phyloP scores from a whole-genome alignment of 2,329 filamentous ascomycete genomes.

The Penicillium sp. region DNA sequence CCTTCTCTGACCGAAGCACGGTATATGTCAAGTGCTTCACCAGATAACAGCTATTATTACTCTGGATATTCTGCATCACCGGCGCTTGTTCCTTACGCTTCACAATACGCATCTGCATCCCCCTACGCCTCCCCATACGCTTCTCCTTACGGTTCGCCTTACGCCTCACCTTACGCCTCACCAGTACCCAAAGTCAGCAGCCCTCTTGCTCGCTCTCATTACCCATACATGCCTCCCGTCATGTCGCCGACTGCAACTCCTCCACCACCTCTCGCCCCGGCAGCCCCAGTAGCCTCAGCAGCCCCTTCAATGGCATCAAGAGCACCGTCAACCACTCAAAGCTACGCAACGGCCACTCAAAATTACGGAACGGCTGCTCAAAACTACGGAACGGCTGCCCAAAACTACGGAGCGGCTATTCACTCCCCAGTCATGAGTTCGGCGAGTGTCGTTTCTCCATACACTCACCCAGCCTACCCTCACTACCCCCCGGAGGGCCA shows the following conservation, averaged over 20 bases:
- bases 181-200: slow-evolving; percentile 36
- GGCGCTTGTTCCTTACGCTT: slow-evolving; percentile 20
- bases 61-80: slow-evolving; percentile 24
- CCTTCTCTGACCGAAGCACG: slow-evolving; percentile 33
- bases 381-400: slow-evolving; percentile 32
- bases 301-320: slow-evolving; percentile 16
- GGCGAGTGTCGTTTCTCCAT: slow-evolving; percentile 34
- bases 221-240: slow-evolving; percentile 37
- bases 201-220: slow-evolving; percentile 35
- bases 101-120: slow-evolving; percentile 16
- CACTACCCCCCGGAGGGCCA: slow-evolving; percentile 30
- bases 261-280: slow-evolving; percentile 22
- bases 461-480: slow-evolving; percentile 25
- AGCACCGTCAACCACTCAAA: slow-evolving; percentile 22
- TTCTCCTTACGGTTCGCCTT: slow-evolving; percentile 24
- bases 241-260: slow-evolving; percentile 36
- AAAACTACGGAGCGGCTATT: slow-evolving; percentile 32
- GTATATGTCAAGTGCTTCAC: slow-evolving; percentile 28
- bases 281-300: slow-evolving; percentile 22
- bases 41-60: slow-evolving; percentile 23
- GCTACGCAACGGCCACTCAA: slow-evolving; percentile 26
- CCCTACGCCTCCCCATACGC: slow-evolving; percentile 17
- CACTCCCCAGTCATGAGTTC: slow-evolving; percentile 40
- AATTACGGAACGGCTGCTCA: slow-evolving; percentile 24
- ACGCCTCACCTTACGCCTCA: slow-evolving; percentile 24